Conservation (phyloP, 116 monocot genomes). For the Thalassia testudinum region DNA sequence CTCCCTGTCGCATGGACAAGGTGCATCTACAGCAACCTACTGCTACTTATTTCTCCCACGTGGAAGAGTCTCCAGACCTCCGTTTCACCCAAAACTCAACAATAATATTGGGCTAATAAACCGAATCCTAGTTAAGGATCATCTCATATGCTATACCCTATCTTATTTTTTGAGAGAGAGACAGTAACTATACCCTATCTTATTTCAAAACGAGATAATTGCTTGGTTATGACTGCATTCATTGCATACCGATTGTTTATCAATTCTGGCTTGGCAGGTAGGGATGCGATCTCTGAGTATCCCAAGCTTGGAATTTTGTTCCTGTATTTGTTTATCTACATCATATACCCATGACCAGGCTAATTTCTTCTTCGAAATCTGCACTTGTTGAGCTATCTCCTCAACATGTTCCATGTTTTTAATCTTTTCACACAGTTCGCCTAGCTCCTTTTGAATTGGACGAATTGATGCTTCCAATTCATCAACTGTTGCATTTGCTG, state of each 20-base stretch:
- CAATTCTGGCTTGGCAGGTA: conserved; percentile 80
- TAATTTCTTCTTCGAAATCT: conserved; percentile 73
- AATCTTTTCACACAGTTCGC: conserved; percentile 72
- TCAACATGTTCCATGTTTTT: conserved; percentile 98
- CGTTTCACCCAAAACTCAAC: too few species aligned
- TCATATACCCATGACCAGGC: conserved; percentile 98
- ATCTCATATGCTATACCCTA: too few species aligned
- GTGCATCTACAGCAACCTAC: too few species aligned
- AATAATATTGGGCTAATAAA: too few species aligned
- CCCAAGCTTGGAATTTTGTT: conserved; percentile 54
- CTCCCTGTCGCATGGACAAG: too few species aligned
- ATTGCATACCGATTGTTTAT: conserved; percentile 42
- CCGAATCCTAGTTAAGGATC: too few species aligned
- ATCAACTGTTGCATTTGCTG: conserved; percentile 48
- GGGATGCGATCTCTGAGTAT: conserved; percentile 78
- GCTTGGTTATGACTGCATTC: too few species aligned
- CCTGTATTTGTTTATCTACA: conserved; percentile 65
- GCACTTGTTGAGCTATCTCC: conserved; percentile 67
- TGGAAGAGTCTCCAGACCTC: too few species aligned
- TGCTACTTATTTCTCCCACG: too few species aligned
- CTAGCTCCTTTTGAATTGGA: conserved; percentile 58
- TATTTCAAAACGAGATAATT: too few species aligned
- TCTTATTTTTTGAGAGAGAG: too few species aligned
- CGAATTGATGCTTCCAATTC: conserved; percentile 71
- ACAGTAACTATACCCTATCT: too few species aligned